A percentile compares a stretch with the other conserved stretches of the same genome.
These are phyloP conservation scores for Rhododendron molle DNA, from an alignment of 148 eudicot genomes.

Conservation along the genomic window DNA sequence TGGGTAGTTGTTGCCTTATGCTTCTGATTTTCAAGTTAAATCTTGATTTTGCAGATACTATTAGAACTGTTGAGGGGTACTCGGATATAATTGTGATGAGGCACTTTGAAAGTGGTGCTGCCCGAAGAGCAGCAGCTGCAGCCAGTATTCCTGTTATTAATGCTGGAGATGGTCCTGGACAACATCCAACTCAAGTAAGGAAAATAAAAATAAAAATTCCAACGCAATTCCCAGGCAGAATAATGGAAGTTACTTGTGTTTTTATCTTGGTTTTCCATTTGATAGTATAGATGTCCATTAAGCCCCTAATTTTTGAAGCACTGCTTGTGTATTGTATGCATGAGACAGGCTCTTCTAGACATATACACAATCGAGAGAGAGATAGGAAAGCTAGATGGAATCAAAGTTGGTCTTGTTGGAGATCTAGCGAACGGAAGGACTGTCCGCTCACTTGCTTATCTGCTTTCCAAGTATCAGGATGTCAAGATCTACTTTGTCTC, in stretches of 20 bases:
- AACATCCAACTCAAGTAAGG: conserved; percentile 89
- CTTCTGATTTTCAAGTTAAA: conserved; percentile 10
- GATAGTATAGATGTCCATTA: background rate
- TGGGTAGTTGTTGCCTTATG: conserved; percentile 2
- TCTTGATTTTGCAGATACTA: conserved; percentile 55
- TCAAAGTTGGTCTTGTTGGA: conserved; percentile 92
- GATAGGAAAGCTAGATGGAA: conserved; percentile 86
- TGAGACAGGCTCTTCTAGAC: conserved; percentile 81
- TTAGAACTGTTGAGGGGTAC: conserved; percentile 98
- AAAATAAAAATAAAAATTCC: too few relatives aligned
- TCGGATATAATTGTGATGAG: conserved; percentile 95
- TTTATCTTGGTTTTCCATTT: too few relatives aligned
- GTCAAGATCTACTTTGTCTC: conserved; percentile 92
- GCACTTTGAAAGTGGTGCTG: conserved; percentile 99
- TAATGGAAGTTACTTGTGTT: background rate
- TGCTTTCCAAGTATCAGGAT: conserved; percentile 75
- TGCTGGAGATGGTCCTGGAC: conserved; percentile 99
- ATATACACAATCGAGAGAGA: conserved; percentile 90
- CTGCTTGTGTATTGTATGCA: background rate
- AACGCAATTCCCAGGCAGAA: background rate
- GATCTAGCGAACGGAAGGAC: conserved; percentile 99
- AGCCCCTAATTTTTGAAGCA: background rate
- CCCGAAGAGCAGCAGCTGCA: conserved; percentile 74
- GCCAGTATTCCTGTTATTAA: conserved; percentile 86
- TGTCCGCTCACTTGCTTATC: conserved; percentile 89